These are phyloP conservation scores for Leucocoprinus sp. DNA, from an alignment of 768 basidiomycete genomes.

Conservation along the genomic window DNA sequence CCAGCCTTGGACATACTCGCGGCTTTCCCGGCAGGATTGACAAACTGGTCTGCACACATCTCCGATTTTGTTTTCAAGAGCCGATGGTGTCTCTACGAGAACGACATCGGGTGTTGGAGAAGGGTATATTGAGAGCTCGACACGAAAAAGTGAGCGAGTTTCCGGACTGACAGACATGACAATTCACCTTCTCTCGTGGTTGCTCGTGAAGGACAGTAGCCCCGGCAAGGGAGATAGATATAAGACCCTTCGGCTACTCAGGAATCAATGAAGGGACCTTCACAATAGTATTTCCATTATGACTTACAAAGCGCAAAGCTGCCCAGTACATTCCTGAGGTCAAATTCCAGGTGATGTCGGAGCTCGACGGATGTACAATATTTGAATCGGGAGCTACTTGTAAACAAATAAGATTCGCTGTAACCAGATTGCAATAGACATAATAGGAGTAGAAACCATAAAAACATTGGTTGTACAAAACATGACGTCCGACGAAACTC, in stretches of 20 bases:
- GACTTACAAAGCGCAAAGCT: conserved; percentile 25
- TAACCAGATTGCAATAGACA: too few relatives aligned
- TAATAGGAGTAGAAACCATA: too few relatives aligned
- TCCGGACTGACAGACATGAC: background rate
- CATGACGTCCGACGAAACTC: too few relatives aligned
- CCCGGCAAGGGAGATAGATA: conserved; percentile 26
- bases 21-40: conserved; percentile 47
- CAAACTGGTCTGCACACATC: conserved; percentile 52
- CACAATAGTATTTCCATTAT: too few relatives aligned
- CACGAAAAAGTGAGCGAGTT: background rate
- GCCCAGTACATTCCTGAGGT: conserved; percentile 23
- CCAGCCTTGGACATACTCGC: conserved; percentile 58
- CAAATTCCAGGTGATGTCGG: conserved; percentile 8
- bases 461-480: too few relatives aligned
- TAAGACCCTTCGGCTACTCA: conserved; percentile 27
- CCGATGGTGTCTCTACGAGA: conserved; percentile 69
- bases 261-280: background rate
- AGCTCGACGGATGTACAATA: conserved; percentile 18
- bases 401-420: too few relatives aligned
- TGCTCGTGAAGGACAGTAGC: conserved; percentile 23
- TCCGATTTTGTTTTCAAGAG: conserved; percentile 72
- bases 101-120: conserved; percentile 49
- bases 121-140: conserved; percentile 78
- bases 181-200: conserved; percentile 25
- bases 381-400: conserved; percentile 15